Conservation (phyloP, 1,284 basidiomycete species). For the Leccinum fallax region DNA sequence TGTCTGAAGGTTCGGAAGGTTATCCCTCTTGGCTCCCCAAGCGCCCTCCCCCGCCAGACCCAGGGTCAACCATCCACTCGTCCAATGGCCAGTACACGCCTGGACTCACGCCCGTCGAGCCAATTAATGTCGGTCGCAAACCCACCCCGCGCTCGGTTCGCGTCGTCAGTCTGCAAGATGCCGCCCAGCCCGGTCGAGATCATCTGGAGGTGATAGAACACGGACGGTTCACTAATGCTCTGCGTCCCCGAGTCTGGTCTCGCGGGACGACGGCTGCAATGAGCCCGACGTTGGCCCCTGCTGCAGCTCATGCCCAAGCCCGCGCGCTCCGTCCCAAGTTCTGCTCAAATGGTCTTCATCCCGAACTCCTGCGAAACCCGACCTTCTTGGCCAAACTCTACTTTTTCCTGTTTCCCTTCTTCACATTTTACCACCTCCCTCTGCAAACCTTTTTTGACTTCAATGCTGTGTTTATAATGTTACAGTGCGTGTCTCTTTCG, state of each 20-base stretch:
- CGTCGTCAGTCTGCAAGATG: constrained; percentile 67
- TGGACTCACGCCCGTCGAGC: constrained; percentile 44
- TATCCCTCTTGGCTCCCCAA: constrained; percentile 82
- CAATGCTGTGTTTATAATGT: constrained; percentile 74
- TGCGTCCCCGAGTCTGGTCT: constrained; percentile 56
- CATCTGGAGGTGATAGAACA: constrained; percentile 56
- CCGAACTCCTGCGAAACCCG: constrained; percentile 65
- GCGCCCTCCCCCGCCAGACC: constrained; percentile 73
- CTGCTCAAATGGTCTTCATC: constrained; percentile 59
- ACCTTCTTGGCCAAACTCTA: constrained; percentile 56
- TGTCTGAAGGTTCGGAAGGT: constrained; percentile 59
- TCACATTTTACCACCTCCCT: constrained; percentile 70
- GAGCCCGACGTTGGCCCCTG: constrained; percentile 49
- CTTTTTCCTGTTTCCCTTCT: constrained; percentile 66
- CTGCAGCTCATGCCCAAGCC: constrained; percentile 36
- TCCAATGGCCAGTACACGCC: constrained; percentile 46
- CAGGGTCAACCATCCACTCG: constrained; percentile 68
- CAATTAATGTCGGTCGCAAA: constrained; percentile 60
- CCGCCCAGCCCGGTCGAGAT: constrained; percentile 37
- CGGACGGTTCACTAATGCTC: constrained; percentile 41
- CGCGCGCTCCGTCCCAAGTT: constrained; percentile 61
- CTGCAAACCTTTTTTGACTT: constrained; percentile 82
- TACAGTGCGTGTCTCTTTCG: constrained; percentile 59
- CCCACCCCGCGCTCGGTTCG: constrained; percentile 72
- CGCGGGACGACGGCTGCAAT: constrained; percentile 55